Evolutionary conservation across 1,284 basidiomycete species (phyloP), one percentile per base, ranked within the genome.

Genomic region (Golubevia pallescens): DNA sequence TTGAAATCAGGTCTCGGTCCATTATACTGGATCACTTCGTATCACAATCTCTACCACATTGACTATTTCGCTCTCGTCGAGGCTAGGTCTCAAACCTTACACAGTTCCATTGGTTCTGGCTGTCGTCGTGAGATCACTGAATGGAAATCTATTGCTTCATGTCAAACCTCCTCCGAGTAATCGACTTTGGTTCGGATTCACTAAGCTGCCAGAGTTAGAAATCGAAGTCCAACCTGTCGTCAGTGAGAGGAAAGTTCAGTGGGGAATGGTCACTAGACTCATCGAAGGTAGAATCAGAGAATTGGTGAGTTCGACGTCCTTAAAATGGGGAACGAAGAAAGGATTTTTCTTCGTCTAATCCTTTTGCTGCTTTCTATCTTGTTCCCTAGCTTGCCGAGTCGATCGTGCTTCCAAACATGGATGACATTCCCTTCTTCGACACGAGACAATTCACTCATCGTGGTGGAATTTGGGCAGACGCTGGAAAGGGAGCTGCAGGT

Each of bases 151-250:
- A 56, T 70, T 81, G 16, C 70, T 84, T 20, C 72, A 74, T 20
- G 75, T 84, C 61, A 82, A 82, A 57, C 77, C 74, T 20, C 81
- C 81, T 16, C 81, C 81, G 6, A 79, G 76, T 66, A 82, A 82
- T 59, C 74, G 81, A 28, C 65, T 84, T 23, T 84, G 81, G 81
- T 84, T 75, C 58, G 81, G 81, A 21, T 84, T 84, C 63, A 84
- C 81, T 13, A 63, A 69, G 20, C 69, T 80, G 68, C 81, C 81
- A 8, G 75, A 76, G 70, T 72, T 82, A 73, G 74, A 76, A 48
- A 69, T 84, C 62, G 74, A 69, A 48, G 64, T 82, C 52, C 78
- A 82, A 66, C 81, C 81, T 0, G 80, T 82, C 7, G 78, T 84
- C n/a, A 80, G 77, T 65, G 80, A 74, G 58, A 67, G 81, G 28